Evolutionary conservation across 345 rosid species (phyloP), one percentile per base, ranked within the genome.

Genomic region (Camelina hispida): DNA sequence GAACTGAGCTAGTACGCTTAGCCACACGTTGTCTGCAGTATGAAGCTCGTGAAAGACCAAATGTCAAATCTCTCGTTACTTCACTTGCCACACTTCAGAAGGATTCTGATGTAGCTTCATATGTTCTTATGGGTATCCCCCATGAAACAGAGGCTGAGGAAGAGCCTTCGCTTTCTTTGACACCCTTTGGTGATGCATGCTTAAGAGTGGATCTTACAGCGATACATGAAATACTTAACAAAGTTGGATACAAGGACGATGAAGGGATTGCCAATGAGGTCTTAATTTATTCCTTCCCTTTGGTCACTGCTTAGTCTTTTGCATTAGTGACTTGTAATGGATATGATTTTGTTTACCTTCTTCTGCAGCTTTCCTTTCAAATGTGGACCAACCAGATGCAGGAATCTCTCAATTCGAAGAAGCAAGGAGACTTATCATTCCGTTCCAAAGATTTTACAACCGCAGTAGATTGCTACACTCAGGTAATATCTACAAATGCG

Each of bases 361-460:
- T 32, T 47, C 53, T 76, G 79, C 83, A 91, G 96, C 96, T 91
- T 55, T 94, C 98, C 66, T 94, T 94, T 73, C 98, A 94, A 82
- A 82, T 94, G 96, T 94, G 98, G 98, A 94, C 98, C 66, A 85
- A 75, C 82, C 97, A 91, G 75, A 88, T 94, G 96, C 98, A 92
- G 70, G 97, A 94, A 62, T 87, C 98, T 46, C 79, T 94, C 79
- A 94, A 89, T 55, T 88, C 93, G 5, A 94, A 92, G 92, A 91
- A 90, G 75, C 91, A 82, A 54, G 99, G 99, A 17, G 99, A 94
- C 72, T 68, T 79, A 40, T 91, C 99, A 64, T 94, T 94, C 69
- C 87, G 96, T 73, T 88, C 92, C 7, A 92, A 90, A 85, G 97
- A 94, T 78, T 92, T 81, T 69, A 60, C 83, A 52, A 81, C 81